These are phyloP conservation scores for Diplogelasinospora grovesii DNA, from an alignment of 495 filamentous ascomycete genomes.

Conservation along the genomic window DNA sequence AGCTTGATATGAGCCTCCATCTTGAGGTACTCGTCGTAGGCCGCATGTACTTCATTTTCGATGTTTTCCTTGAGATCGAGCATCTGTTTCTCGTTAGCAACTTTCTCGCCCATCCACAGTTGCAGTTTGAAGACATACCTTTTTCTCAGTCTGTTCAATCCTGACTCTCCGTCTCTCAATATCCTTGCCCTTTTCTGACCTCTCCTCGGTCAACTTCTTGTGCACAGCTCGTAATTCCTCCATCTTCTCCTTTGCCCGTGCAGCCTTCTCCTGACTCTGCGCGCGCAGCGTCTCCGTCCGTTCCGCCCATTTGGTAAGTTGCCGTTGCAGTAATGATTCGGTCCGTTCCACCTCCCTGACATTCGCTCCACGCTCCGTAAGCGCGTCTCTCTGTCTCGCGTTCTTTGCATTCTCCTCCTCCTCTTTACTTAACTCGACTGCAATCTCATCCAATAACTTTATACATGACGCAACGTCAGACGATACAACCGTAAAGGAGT, in stretches of 20 bases:
- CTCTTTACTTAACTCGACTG: slow-evolving; percentile 74
- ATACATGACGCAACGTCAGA: slow-evolving; percentile 79
- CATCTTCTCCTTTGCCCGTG: slow-evolving; percentile 76
- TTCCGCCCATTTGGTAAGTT: slow-evolving; percentile 75
- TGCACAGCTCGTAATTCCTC: slow-evolving; percentile 80
- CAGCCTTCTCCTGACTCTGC: slow-evolving; percentile 72
- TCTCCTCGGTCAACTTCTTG: slow-evolving; percentile 73
- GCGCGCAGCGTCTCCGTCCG: slow-evolving; percentile 74
- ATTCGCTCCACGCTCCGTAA: slow-evolving; percentile 78
- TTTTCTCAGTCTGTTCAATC: slow-evolving; percentile 98
- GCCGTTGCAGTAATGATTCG: slow-evolving; percentile 74
- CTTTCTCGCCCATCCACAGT: too few species aligned
- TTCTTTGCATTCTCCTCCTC: slow-evolving; percentile 81
- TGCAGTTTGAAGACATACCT: slow-evolving; percentile 61
- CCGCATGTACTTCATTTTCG: slow-evolving; percentile 79
- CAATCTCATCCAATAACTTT: slow-evolving; percentile 82
- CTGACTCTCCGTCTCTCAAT: slow-evolving; percentile 84
- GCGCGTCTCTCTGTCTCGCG: slow-evolving; percentile 71
- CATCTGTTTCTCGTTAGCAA: too few species aligned
- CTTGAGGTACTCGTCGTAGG: slow-evolving; percentile 90
- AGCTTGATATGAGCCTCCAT: slow-evolving; percentile 94
- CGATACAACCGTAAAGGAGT: slow-evolving; percentile 77
- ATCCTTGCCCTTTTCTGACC: slow-evolving; percentile 74
- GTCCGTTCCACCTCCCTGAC: slow-evolving; percentile 85
- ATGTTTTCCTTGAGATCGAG: slow-evolving; percentile 93